Percentiles rank a stretch among this genome's conserved stretches.
These are phyloP conservation scores for Dryas integrifolia DNA, from an alignment of 331 rosid genomes.

Conservation along the genomic window DNA sequence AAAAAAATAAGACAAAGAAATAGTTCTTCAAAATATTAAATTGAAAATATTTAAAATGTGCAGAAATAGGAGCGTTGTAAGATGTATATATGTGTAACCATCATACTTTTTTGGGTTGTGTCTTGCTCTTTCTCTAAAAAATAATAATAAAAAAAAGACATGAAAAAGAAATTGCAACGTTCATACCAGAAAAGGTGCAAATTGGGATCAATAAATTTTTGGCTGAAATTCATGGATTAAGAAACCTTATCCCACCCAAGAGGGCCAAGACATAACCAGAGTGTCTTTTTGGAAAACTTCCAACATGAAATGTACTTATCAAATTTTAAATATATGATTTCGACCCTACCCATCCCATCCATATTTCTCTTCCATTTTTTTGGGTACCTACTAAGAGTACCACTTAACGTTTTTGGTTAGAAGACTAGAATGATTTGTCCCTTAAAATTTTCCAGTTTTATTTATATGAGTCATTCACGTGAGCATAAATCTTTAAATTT, in stretches of 20 bases:
- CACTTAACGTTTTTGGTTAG: background rate
- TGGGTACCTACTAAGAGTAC: background rate
- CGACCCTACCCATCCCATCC: background rate
- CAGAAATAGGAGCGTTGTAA: too few relatives aligned
- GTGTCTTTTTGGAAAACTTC: too few relatives aligned
- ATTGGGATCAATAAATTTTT: background rate
- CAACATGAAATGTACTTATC: background rate
- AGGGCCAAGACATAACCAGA: too few relatives aligned
- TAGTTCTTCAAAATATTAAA: background rate
- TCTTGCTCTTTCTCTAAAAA: background rate
- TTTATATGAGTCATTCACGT: too few relatives aligned
- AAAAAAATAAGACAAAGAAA: background rate
- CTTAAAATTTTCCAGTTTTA: too few relatives aligned
- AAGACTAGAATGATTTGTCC: background rate
- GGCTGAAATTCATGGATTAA: background rate
- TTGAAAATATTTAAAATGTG: background rate
- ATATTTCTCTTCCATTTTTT: background rate
- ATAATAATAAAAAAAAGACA: background rate
- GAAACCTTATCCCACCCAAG: background rate
- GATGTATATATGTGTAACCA: background rate
- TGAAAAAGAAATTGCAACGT: background rate
- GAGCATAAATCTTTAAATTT: too few relatives aligned
- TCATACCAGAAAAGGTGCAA: background rate
- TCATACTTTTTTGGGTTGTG: background rate
- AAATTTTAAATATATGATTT: too few relatives aligned